phyloP scores from a whole-genome alignment of 129 eudicot species.

The Artemisia argyi region DNA sequence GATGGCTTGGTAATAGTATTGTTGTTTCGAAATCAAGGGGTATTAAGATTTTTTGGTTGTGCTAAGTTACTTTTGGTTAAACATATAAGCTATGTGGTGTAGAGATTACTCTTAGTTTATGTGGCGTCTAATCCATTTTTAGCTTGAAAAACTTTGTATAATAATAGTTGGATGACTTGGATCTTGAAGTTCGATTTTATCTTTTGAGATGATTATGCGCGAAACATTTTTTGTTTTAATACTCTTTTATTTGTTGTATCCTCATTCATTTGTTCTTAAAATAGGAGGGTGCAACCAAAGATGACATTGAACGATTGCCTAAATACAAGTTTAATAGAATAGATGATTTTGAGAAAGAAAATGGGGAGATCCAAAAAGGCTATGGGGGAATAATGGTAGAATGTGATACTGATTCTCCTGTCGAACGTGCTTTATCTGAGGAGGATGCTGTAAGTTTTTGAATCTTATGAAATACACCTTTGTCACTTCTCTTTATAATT shows the following conservation, averaged over 20 bases:
- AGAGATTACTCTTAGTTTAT: too few relatives aligned
- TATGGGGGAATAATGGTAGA: conserved; percentile 88
- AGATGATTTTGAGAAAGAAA: conserved; percentile 73
- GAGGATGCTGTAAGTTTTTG: conserved; percentile 85
- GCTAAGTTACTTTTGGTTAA: too few relatives aligned
- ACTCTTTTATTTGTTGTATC: neutral
- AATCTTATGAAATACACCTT: neutral
- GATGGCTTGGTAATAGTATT: too few relatives aligned
- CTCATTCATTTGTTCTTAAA: conserved; percentile 18
- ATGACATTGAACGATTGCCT: conserved; percentile 71
- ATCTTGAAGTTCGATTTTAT: conserved; percentile 6
- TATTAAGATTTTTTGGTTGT: too few relatives aligned
- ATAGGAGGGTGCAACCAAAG: conserved; percentile 90
- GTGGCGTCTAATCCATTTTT: too few relatives aligned
- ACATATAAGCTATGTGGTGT: too few relatives aligned
- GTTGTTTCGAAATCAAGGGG: too few relatives aligned
- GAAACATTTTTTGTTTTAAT: neutral
- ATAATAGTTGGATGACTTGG: neutral
- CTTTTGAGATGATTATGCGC: conserved; percentile 8
- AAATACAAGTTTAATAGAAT: conserved; percentile 63
- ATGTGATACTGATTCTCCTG: conserved; percentile 73
- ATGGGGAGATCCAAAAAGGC: conserved; percentile 82
- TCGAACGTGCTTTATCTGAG: conserved; percentile 69
- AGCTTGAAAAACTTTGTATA: neutral
- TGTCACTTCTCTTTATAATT: too few relatives aligned